Evolutionary conservation across 2,329 filamentous ascomycete species (phyloP), one percentile per base, ranked within the genome.

Genomic region (Raffaelea arxii): DNA sequence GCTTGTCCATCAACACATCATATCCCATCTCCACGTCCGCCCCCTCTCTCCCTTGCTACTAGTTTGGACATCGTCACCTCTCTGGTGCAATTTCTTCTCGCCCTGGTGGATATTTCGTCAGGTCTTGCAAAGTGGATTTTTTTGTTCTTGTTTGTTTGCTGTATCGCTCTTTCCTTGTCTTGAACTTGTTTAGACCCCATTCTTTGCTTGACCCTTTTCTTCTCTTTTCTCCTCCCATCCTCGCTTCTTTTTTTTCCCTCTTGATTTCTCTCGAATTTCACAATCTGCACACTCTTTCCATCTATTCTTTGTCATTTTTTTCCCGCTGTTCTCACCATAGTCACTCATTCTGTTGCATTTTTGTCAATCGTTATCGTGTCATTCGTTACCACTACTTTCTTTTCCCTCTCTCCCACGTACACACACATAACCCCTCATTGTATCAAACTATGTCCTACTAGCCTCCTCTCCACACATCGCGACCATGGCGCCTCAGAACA

Each of bases 401-500:
- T 10, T 36, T 36, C 32, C 18, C 35, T 21, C 35, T 37, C 22
- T 32, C 12, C 10, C 30, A 24, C 19, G 14, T 42, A 16, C 27
- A 30, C 9, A 9, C 32, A 6, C 14, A n/a, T n/a, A n/a, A n/a
- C n/a, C 25, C 2, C 24, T 3, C 24, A 19, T 23, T 30, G 18
- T 21, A 18, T 11, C 30, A 41, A 44, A 51, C 16, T 40, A 49
- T 53, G 50, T 43, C 14, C 41, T 46, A 48, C 24, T 9, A 19
- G 16, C 32, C 36, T 22, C 35, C 4, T 12, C 25, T 14, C 12
- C 39, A 35, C 37, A 25, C 36, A 39, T 43, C 22, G 32, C 40
- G 37, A 36, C 25, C 49, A 61, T 61, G 59, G 55, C 59, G 25
- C 48, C 53, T 32, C 54, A 46, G 32, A 46, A 22, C 41, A 49